phyloP scores from a whole-genome alignment of 495 filamentous ascomycete genomes.

The Xylaria venustula region DNA sequence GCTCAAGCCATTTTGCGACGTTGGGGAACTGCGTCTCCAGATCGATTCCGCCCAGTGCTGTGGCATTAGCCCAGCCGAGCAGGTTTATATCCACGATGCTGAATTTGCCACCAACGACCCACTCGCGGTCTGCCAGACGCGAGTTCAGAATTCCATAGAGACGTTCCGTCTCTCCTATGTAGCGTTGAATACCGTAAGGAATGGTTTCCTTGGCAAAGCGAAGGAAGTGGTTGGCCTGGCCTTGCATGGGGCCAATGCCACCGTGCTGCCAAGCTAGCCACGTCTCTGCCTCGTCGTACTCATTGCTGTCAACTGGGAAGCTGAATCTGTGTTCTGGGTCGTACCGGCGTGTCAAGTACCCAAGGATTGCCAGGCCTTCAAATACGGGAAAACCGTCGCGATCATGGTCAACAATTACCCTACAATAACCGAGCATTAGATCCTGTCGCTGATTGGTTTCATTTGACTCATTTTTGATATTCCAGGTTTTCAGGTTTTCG shows the following conservation, averaged over 20 bases:
- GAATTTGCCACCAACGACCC: constrained; percentile 70
- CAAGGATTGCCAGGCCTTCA: constrained; percentile 74
- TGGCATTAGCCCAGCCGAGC: constrained; percentile 59
- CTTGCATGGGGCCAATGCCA: constrained; percentile 83
- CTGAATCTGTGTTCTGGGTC: constrained; percentile 76
- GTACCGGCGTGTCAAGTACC: constrained; percentile 74
- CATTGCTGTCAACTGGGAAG: constrained; percentile 66
- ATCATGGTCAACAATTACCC: constrained; percentile 67
- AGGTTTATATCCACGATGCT: constrained; percentile 78
- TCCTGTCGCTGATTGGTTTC: neutral
- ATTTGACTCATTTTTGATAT: neutral
- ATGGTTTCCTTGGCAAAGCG: constrained; percentile 75
- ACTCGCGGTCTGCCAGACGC: constrained; percentile 59
- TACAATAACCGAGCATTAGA: neutral
- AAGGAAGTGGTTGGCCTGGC: constrained; percentile 82
- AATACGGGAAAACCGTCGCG: constrained; percentile 64
- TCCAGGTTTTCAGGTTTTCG: no score
- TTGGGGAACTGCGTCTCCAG: constrained; percentile 65
- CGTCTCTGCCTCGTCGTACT: constrained; percentile 65
- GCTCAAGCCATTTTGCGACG: constrained; percentile 61
- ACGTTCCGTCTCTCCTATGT: constrained; percentile 72
- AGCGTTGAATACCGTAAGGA: constrained; percentile 73
- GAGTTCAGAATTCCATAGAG: constrained; percentile 74
- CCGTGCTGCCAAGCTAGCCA: constrained; percentile 62
- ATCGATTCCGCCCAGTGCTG: constrained; percentile 59